Percentiles rank a stretch among this genome's conserved stretches.
phyloP scores from a whole-genome alignment of 1,284 basidiomycete species.

The Ceratobasidium sp. region DNA sequence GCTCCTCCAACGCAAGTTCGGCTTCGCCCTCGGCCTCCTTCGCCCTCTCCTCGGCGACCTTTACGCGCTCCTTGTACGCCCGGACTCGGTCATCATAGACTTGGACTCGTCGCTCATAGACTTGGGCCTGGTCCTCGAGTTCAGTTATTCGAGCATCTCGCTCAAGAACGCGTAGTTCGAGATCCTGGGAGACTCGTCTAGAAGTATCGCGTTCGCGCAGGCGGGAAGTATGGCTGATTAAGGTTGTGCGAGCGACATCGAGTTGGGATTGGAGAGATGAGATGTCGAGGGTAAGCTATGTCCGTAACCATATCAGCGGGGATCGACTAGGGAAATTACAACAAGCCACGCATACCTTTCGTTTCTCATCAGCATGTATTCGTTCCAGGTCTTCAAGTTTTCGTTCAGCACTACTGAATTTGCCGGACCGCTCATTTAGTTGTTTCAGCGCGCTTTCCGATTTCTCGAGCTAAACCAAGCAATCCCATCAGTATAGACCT shows the following conservation, averaged over 20 bases:
- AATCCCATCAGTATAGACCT: conserved; percentile 8
- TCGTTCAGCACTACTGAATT: conserved; percentile 63
- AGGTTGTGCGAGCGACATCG: conserved; percentile 64
- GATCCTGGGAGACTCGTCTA: conserved; percentile 25
- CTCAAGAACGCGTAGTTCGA: conserved; percentile 28
- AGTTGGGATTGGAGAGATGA: conserved; percentile 73
- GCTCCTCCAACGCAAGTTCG: conserved; percentile 69
- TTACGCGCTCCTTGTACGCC: conserved; percentile 41
- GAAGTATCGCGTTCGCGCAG: conserved; percentile 57
- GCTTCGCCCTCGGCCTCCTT: conserved; percentile 70
- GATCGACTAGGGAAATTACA: conserved; percentile 19
- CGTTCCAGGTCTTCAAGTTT: conserved; percentile 77
- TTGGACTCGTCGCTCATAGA: conserved; percentile 63
- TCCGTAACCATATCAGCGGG: no score
- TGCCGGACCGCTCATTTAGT: conserved; percentile 49
- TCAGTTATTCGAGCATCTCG: conserved; percentile 56
- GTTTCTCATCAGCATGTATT: conserved; percentile 76
- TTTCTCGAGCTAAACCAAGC: conserved; percentile 48
- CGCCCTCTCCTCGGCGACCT: conserved; percentile 54
- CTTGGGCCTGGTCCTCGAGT: conserved; percentile 73
- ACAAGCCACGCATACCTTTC: conserved; percentile 63
- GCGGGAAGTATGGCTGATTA: conserved; percentile 69
- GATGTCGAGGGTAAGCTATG: conserved; percentile 59
- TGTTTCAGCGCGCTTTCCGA: conserved; percentile 49
- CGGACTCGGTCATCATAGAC: conserved; percentile 39